Percentiles rank a stretch among this genome's conserved stretches.
Evolutionary conservation across 2,329 filamentous ascomycete species (phyloP).

Genomic region (Fusarium citri): DNA sequence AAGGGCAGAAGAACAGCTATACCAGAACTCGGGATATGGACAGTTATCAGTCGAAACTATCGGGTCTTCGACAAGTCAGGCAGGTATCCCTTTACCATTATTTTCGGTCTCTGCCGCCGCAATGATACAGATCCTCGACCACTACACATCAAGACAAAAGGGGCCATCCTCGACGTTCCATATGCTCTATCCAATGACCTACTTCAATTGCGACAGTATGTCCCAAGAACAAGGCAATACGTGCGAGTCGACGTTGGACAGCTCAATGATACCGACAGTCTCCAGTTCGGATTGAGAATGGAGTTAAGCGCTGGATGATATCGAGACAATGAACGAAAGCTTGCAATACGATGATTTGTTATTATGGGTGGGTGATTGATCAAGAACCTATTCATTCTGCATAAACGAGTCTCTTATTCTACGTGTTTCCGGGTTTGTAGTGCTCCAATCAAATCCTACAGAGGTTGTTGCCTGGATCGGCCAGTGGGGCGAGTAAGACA

Average conservation of each 20-base stretch:
- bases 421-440: neutral
- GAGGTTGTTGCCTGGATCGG: neutral
- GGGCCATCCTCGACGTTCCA: neutral
- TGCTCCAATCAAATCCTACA: neutral
- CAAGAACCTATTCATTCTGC: neutral
- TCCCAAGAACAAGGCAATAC: neutral
- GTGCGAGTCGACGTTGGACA: neutral
- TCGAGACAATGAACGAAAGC: neutral
- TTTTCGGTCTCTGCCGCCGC: neutral
- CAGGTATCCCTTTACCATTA: neutral
- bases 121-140: neutral
- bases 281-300: neutral
- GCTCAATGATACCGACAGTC: neutral
- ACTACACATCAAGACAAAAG: neutral
- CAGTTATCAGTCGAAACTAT: neutral
- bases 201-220: neutral
- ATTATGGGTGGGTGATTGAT: neutral
- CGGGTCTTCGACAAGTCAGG: neutral
- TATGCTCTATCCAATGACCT: neutral
- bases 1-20: too few species aligned
- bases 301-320: neutral
- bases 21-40: too few species aligned
- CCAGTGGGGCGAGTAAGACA: too few species aligned
- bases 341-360: neutral
- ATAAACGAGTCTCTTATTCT: neutral